phyloP scores from a whole-genome alignment of 768 basidiomycete species.

The Tricholoma bakamatsutake region DNA sequence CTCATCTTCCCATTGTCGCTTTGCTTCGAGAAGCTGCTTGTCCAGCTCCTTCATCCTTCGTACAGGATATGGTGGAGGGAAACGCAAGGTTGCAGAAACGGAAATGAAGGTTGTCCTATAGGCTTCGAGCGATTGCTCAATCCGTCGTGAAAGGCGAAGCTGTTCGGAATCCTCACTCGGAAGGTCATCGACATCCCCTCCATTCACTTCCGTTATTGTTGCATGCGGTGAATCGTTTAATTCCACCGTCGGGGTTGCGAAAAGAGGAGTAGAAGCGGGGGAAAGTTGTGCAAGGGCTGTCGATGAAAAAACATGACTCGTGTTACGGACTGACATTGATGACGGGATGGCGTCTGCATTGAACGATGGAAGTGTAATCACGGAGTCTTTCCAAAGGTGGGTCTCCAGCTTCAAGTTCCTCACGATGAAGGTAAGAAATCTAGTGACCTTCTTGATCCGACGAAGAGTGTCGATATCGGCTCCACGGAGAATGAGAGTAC shows the following conservation, averaged over 20 bases:
- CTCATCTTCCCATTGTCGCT: conserved; percentile 84
- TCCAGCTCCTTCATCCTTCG: conserved; percentile 86
- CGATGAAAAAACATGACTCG: conserved; percentile 17
- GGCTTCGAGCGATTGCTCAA: conserved; percentile 76
- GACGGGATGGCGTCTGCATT: conserved; percentile 60
- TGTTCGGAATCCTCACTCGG: conserved; percentile 71
- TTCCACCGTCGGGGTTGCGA: conserved; percentile 20
- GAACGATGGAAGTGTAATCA: conserved; percentile 68
- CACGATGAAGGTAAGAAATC: conserved; percentile 89
- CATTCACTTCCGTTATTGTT: conserved; percentile 25
- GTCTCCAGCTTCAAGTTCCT: conserved; percentile 93
- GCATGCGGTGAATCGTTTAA: conserved; percentile 8
- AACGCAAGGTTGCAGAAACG: conserved; percentile 86
- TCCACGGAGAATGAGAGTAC: conserved; percentile 89
- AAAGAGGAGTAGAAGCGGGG: conserved; percentile 24
- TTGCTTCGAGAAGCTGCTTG: conserved; percentile 61
- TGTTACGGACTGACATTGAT: conserved; percentile 20
- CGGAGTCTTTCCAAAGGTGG: conserved; percentile 87
- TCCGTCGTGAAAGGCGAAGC: conserved; percentile 63
- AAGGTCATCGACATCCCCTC: conserved; percentile 38
- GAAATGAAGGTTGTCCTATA: conserved; percentile 88
- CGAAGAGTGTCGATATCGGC: conserved; percentile 75
- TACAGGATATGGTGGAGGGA: conserved; percentile 88
- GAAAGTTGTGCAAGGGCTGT: conserved; percentile 22
- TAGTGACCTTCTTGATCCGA: conserved; percentile 87